These are phyloP conservation scores for Neurospora sp. DNA, from an alignment of 495 filamentous ascomycete genomes.

Conservation along the genomic window DNA sequence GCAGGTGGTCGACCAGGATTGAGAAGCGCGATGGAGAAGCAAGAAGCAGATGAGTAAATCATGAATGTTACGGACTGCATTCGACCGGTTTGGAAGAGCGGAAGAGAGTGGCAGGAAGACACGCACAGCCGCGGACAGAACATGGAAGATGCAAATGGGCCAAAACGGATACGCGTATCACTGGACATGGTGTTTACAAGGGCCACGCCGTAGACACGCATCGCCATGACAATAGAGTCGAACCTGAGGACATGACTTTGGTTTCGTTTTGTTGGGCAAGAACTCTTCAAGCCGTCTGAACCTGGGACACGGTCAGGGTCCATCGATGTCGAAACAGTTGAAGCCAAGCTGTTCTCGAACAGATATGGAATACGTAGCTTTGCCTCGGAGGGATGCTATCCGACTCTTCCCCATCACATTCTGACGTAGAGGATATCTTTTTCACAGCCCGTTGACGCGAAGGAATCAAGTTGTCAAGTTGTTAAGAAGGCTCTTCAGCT, in stretches of 20 bases:
- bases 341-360: not conserved
- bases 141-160: not conserved
- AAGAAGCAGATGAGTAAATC: not conserved
- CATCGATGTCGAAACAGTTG: not conserved
- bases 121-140: not conserved
- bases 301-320: not conserved
- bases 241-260: not conserved
- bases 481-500: not conserved
- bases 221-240: not conserved
- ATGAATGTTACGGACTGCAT: not conserved
- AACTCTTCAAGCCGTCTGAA: not conserved
- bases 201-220: not conserved
- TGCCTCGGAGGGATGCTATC: not conserved
- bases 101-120: not conserved
- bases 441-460: not conserved
- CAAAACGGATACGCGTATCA: not conserved
- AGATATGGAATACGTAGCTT: not conserved
- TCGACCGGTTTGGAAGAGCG: not conserved
- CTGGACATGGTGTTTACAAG: not conserved
- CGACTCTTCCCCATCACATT: not conserved
- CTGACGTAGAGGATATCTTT: not conserved
- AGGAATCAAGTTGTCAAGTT: not conserved
- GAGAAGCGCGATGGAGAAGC: not conserved
- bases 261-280: not conserved
- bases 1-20: not conserved